Percentiles rank a stretch among this genome's conserved stretches.
These are phyloP conservation scores for Aspergillus transmontanensis DNA, from an alignment of 2,329 filamentous ascomycete genomes.

Conservation along the genomic window DNA sequence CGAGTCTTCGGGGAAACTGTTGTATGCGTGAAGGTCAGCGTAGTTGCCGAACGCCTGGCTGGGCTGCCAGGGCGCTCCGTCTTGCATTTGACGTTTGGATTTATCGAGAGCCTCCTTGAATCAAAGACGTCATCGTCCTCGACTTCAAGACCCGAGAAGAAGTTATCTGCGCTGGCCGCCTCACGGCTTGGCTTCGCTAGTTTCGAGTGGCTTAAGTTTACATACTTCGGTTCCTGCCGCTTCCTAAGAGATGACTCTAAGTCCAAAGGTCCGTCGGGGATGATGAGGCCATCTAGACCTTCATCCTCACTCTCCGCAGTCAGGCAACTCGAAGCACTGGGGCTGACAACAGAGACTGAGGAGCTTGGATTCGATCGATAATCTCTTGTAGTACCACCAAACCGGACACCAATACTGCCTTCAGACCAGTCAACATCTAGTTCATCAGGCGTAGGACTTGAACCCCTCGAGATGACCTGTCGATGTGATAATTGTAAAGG, in stretches of 20 bases:
- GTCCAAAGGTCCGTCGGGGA: slow-evolving; percentile 81
- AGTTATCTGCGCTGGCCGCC: slow-evolving; percentile 64
- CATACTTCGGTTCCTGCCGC: slow-evolving; percentile 57
- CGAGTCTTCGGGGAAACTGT: slow-evolving; percentile 62
- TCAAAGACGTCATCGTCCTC: slow-evolving; percentile 81
- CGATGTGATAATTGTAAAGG: slow-evolving; percentile 63
- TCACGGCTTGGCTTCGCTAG: slow-evolving; percentile 20
- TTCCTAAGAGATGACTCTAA: slow-evolving; percentile 77
- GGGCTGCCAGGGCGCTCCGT: slow-evolving; percentile 69
- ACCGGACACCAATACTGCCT: slow-evolving; percentile 86
- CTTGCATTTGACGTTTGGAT: slow-evolving; percentile 91
- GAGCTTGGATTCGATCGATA: slow-evolving; percentile 81
- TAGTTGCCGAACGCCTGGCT: slow-evolving; percentile 71
- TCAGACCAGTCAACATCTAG: slow-evolving; percentile 86
- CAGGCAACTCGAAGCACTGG: slow-evolving; percentile 87
- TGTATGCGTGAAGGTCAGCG: slow-evolving; percentile 89
- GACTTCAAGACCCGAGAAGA: slow-evolving; percentile 83
- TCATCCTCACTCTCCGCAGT: slow-evolving; percentile 94
- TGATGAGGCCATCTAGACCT: slow-evolving; percentile 81
- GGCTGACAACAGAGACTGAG: slow-evolving; percentile 84
- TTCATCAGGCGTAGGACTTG: slow-evolving; percentile 67
- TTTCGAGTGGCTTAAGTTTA: slow-evolving; percentile 36
- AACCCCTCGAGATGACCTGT: slow-evolving; percentile 64
- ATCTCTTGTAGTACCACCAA: slow-evolving; percentile 82
- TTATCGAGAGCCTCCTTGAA: slow-evolving; percentile 76